These are phyloP conservation scores for Sporothrix luriei DNA, from an alignment of 2,329 filamentous ascomycete species.

Conservation along the genomic window DNA sequence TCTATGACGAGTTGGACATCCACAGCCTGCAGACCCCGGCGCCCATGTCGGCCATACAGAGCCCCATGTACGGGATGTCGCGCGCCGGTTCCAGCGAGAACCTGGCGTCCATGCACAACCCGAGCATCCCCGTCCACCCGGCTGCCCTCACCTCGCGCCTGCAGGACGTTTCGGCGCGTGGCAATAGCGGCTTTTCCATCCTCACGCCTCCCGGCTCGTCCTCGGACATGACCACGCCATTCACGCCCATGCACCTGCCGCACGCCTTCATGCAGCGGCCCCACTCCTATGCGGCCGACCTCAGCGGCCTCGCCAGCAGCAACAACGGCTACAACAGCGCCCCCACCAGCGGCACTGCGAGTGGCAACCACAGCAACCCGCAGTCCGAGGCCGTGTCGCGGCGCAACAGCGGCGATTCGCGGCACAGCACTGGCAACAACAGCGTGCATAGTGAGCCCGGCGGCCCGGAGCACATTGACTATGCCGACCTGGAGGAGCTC, in stretches of 20 bases:
- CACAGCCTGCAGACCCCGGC: slow-evolving; percentile 79
- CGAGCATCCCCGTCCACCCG: slow-evolving; percentile 51
- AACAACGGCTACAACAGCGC: not conserved
- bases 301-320: not conserved
- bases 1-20: slow-evolving; percentile 85
- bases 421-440: slow-evolving; percentile 49
- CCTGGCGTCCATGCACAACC: slow-evolving; percentile 60
- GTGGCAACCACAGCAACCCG: slow-evolving; percentile 15
- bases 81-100: slow-evolving; percentile 82
- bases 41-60: slow-evolving; percentile 72
- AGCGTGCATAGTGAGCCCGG: slow-evolving; percentile 39
- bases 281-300: slow-evolving; percentile 7
- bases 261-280: slow-evolving; percentile 39
- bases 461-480: slow-evolving; percentile 56
- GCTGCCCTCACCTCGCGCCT: slow-evolving; percentile 65
- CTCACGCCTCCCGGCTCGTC: slow-evolving; percentile 39
- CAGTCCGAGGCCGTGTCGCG: slow-evolving; percentile 54
- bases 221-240: slow-evolving; percentile 50
- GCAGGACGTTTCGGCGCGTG: slow-evolving; percentile 64
- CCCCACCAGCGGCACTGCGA: not conserved
- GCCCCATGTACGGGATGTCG: slow-evolving; percentile 72
- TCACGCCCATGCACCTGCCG: slow-evolving; percentile 44
- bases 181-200: slow-evolving; percentile 48
- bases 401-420: slow-evolving; percentile 56
- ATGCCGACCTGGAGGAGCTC: slow-evolving; percentile 63